Base-by-base conservation (phyloP, 2,329 filamentous ascomycete species). In the Ascochyta viciae-villosae region DNA sequence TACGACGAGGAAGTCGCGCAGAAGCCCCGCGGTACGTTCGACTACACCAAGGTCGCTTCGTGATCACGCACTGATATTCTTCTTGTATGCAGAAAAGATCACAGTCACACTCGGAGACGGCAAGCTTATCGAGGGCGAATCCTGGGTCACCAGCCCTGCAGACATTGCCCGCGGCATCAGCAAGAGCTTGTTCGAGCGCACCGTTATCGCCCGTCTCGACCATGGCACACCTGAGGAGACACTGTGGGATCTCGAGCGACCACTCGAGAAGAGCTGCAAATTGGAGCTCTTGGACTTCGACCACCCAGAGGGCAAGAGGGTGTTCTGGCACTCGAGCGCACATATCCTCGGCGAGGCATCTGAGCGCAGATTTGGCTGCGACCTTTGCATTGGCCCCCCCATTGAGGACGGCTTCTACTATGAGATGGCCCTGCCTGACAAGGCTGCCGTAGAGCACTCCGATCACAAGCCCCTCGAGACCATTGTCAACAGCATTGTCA, bases 281-380 rank as follows among this genome's bases (percentile, higher is more conserved):
- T 84, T 99, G 26, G 89, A 93, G 71, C 83, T 97, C 50, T 83
- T 98, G 61, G 88, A 90, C 62, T 99, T 98, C 68, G 88, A 92
- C 46, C 80, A 89, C 75, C 75, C 76, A 4, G 78, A 90, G 78
- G 94, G 92, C 70, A 93, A 95, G 80, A 91, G 91, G 76, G 94
- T 98, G 53, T 99, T 97, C 81, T 99, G 94, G 94, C 95, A 98
- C 78, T 96, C 92, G 19, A 94, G 89, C 69, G 95, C 95, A 40
- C 95, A 99, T 76, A 89, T 96, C 63, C 86, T 99, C n/a, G 95
- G 95, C 66, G 95, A 98, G 78, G 93, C 93, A 57, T 90, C 89
- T 45, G 95, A 99, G 79, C 86, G 90, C 72, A 86, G 92, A 69
- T 99, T 92, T 73, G 91, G 92, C 57, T 97, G 94, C 79, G 89